phyloP scores from a whole-genome alignment of 2,329 filamentous ascomycete species.

The Botrytis porri region DNA sequence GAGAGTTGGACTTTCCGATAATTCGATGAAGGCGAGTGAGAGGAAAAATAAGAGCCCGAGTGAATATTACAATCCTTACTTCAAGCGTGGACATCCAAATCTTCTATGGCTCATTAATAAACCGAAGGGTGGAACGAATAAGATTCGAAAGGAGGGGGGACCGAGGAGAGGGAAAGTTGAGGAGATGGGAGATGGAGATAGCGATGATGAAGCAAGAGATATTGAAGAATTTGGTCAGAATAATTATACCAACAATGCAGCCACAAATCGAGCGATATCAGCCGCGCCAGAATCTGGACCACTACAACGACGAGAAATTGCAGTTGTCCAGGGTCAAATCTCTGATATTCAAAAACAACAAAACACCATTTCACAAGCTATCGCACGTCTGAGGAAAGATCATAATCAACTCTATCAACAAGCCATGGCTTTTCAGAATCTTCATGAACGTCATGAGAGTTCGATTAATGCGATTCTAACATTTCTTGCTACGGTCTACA shows the following conservation, averaged over 20 bases:
- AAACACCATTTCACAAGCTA: slow-evolving; percentile 77
- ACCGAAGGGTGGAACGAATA: slow-evolving; percentile 68
- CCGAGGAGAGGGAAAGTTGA: slow-evolving; percentile 51
- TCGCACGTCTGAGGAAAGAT: slow-evolving; percentile 76
- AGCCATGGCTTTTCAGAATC: slow-evolving; percentile 81
- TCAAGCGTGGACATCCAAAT: slow-evolving; percentile 88
- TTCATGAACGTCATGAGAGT: slow-evolving; percentile 95
- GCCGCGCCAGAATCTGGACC: slow-evolving; percentile 42
- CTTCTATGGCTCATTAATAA: slow-evolving; percentile 96
- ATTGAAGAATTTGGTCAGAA: slow-evolving; percentile 37
- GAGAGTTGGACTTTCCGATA: slow-evolving; percentile 86
- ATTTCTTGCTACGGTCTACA: slow-evolving; percentile 94
- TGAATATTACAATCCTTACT: slow-evolving; percentile 97
- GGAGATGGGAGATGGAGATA: slow-evolving; percentile 66
- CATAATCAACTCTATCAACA: slow-evolving; percentile 87
- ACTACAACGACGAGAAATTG: slow-evolving; percentile 68
- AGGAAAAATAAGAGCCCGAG: slow-evolving; percentile 96
- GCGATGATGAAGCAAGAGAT: slow-evolving; percentile 61
- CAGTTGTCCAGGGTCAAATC: slow-evolving; percentile 75
- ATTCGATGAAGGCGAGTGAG: slow-evolving; percentile 96
- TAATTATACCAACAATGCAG: slow-evolving; percentile 43
- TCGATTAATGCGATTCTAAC: slow-evolving; percentile 99
- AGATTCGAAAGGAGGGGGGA: slow-evolving; percentile 50
- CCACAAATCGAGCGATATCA: slow-evolving; percentile 40
- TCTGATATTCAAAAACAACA: slow-evolving; percentile 82